phyloP scores from a whole-genome alignment of 2,329 filamentous ascomycete genomes.

The Fusarium nanum region DNA sequence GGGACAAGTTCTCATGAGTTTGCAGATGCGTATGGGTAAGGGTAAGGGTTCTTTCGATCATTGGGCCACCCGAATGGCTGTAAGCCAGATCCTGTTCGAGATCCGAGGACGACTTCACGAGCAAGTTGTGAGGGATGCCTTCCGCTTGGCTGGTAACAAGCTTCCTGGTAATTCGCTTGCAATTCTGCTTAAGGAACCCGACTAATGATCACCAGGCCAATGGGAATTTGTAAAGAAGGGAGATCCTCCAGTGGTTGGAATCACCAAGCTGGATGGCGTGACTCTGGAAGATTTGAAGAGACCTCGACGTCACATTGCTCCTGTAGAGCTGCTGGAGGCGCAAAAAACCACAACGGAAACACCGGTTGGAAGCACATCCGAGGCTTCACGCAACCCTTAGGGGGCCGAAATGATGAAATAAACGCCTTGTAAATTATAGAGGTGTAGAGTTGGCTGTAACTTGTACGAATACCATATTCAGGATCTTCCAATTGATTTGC shows the following conservation, averaged over 20 bases:
- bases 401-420: slow-evolving; percentile 8
- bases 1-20: slow-evolving; percentile 34
- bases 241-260: slow-evolving; percentile 88
- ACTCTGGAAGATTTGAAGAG: slow-evolving; percentile 86
- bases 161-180: slow-evolving; percentile 75
- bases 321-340: slow-evolving; percentile 53
- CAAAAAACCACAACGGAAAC: slow-evolving; percentile 50
- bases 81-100: slow-evolving; percentile 93
- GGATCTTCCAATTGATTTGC: slow-evolving; percentile 4
- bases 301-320: slow-evolving; percentile 75
- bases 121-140: slow-evolving; percentile 92
- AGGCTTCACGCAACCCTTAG: slow-evolving; percentile 49
- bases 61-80: slow-evolving; percentile 90
- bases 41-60: slow-evolving; percentile 98
- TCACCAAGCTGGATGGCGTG: slow-evolving; percentile 88
- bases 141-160: slow-evolving; percentile 93
- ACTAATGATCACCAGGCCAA: slow-evolving; percentile 64
- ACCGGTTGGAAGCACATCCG: slow-evolving; percentile 50
- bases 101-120: slow-evolving; percentile 93
- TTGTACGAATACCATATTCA: slow-evolving; percentile 44
- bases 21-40: slow-evolving; percentile 94
- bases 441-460: slow-evolving; percentile 41
- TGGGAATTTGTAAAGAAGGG: slow-evolving; percentile 97
- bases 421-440: slow-evolving; percentile 43
- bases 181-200: not conserved